Percentiles rank a stretch among this genome's conserved stretches.
phyloP scores from a whole-genome alignment of 768 basidiomycete genomes.

The Rubroboletus pulcherrimus region DNA sequence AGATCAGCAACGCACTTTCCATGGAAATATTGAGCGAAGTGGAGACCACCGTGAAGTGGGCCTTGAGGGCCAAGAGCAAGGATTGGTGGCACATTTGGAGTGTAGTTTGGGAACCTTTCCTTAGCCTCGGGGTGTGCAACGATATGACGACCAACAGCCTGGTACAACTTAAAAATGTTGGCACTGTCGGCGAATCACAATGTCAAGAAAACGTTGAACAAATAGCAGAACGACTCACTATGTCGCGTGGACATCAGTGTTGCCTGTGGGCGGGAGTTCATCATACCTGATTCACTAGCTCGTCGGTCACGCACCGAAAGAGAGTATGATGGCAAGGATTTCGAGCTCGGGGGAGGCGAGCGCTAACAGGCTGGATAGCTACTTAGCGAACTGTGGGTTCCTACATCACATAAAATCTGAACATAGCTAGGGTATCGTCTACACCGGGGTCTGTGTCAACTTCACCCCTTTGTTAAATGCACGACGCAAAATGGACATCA shows the following conservation, averaged over 20 bases:
- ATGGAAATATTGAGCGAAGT: constrained; percentile 83
- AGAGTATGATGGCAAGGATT: constrained; percentile 69
- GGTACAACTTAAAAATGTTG: constrained; percentile 76
- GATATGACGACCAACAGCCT: constrained; percentile 59
- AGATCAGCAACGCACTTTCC: constrained; percentile 48
- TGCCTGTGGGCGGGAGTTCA: constrained; percentile 43
- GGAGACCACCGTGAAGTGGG: constrained; percentile 68
- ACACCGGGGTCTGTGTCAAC: constrained; percentile 88
- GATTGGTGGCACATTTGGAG: constrained; percentile 48
- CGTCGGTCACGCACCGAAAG: constrained; percentile 54
- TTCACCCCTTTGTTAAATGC: constrained; percentile 26
- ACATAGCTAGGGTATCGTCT: constrained; percentile 81
- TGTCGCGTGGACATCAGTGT: constrained; percentile 60
- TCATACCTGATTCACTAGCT: background rate
- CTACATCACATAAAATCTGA: constrained; percentile 20
- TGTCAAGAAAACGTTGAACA: background rate
- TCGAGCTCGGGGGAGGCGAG: constrained; percentile 81
- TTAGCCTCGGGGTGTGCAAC: constrained; percentile 49
- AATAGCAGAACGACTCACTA: constrained; percentile 38
- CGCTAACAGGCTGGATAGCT: constrained; percentile 60
- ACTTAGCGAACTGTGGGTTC: background rate
- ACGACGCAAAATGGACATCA: background rate
- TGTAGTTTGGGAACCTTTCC: constrained; percentile 60
- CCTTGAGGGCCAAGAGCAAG: constrained; percentile 59
- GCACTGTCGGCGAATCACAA: constrained; percentile 36